Base-by-base conservation (phyloP, 2,329 filamentous ascomycete genomes). In the Diaporthe velutina region DNA sequence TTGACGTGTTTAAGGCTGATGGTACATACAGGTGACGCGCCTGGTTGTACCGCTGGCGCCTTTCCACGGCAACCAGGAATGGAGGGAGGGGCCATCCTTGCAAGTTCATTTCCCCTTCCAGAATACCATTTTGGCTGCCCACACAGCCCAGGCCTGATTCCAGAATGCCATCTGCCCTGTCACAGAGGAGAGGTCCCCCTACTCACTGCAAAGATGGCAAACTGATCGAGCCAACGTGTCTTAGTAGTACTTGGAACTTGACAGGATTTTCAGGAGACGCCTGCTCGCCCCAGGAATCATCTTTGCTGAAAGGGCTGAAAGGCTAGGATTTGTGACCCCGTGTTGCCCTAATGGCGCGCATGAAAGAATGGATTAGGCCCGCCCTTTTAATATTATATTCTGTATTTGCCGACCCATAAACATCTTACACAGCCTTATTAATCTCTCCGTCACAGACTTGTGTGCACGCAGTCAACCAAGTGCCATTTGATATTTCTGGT, bases 1-100 rank as follows among this genome's bases (percentile, higher is more conserved):
- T 67, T 67, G 64, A 67, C 64, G 33, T 67, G 42, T 50, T 33
- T 67, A 50, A 35, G 61, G 61, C 61, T 66, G 61, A 66, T 48
- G 42, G 61, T 22, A 67, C 42, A 38, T 15, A 52, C 25, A 12
- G 30, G 30, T 38, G 61, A 67, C 45, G 61, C 61, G 61, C 13
- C 45, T 52, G 61, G n/a, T 30, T 33, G 17, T 28, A 64, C 40
- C 28, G 22, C 40, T 33, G 38, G 45, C 61, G 22, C 45, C 64
- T 30, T 52, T 40, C 64, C 64, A 68, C 64, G 15, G 64, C 64
- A 68, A 68, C 64, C 64, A 54, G 33, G 64, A 25, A 68, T 25
- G n/a, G 30, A 40, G 45, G 45, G 33, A 54, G 45, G 64, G 48
- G 64, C 33, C 19, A 68, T 68, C 64, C 64, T 68, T 68, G 64